Evolutionary conservation across 2,329 filamentous ascomycete species (phyloP), one percentile per base, ranked within the genome.

Genomic region (Aspergillus japonicus): DNA sequence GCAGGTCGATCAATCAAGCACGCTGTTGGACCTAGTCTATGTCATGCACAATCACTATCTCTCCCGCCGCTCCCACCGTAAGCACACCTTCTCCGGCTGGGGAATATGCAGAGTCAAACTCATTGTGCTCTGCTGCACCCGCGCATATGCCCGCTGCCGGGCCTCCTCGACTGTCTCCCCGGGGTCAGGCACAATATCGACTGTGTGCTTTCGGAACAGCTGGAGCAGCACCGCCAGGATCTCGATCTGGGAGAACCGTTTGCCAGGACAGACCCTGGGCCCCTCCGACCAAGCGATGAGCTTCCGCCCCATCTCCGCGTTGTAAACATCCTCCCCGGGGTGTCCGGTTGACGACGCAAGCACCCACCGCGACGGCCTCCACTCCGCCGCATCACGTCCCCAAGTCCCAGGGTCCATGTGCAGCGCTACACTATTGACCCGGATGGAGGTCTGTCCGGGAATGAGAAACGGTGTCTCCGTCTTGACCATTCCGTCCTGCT

Each of bases 61-160:
- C 1, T 35, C 33, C 12, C 33, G 33, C 33, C 33, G 11, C 33
- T 5, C 33, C 33, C 33, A 35, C 33, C 33, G 12, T 16, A 35
- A 16, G 5, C 33, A 16, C 33, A 35, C 12, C 33, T 16, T 35
- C 33, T 35, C 33, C 12, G 33, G 33, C 33, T 47, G 4, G 7
- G 47, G 44, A 47, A 59, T 59, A 21, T 47, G 57, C 47, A 59
- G 16, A 1, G 57, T 59, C 19, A 59, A 39, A n/a, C 29, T 24
- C 44, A 59, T 19, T 14, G 12, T 44, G 21, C 57, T 59, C 26
- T 29, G 49, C 26, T 55, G 26, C n/a, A 59, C 31, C 12, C 50
- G 23, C 10, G 5, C 8, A 21, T 31, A 21, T 3, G 47, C 51
- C 29, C 47, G 24, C 10, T 19, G 24, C 39, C 31, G 21, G 16